Percentiles rank a stretch among this genome's conserved stretches.
phyloP scores from a whole-genome alignment of 371 early-diverging fungal genomes.

The Racocetra persica region DNA sequence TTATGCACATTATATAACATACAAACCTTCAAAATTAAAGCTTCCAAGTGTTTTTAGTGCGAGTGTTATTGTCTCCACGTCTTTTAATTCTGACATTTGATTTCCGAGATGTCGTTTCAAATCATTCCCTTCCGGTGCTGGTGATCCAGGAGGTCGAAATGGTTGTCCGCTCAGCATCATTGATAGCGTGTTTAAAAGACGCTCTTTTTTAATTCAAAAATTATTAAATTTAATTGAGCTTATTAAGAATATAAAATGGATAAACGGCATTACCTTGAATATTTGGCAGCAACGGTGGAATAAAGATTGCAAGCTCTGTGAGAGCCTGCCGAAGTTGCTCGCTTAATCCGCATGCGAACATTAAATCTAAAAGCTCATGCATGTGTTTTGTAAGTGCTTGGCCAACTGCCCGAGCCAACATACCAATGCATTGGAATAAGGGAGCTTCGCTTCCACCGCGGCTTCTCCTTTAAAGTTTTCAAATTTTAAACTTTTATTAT shows the following conservation, averaged over 20 bases:
- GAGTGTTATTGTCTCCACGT: constrained; percentile 80
- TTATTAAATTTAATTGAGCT: neutral
- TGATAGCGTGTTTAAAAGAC: constrained; percentile 89
- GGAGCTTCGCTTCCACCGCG: constrained; percentile 62
- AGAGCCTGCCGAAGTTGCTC: constrained; percentile 85
- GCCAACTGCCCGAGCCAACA: constrained; percentile 90
- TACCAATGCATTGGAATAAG: constrained; percentile 85
- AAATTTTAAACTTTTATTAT: neutral
- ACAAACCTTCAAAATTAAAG: constrained; percentile 81
- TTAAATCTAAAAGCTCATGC: constrained; percentile 88
- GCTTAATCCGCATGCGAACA: constrained; percentile 90
- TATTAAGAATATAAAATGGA: neutral
- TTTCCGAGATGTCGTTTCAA: constrained; percentile 43
- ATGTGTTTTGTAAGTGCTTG: constrained; percentile 87
- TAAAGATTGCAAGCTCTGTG: constrained; percentile 79
- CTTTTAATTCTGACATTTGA: constrained; percentile 65
- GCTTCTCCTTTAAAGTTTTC: constrained; percentile 20
- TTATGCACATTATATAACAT: neutral
- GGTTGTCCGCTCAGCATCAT: constrained; percentile 85
- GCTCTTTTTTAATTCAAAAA: constrained; percentile 59
- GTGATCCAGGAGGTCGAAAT: constrained; percentile 85
- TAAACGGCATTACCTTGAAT: constrained; percentile 79
- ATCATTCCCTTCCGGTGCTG: constrained; percentile 49
- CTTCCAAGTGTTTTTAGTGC: constrained; percentile 88
- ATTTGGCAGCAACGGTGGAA: constrained; percentile 82